Conservation (phyloP, 1,139 yeast genomes). For the Hyphopichia pseudoburtonii region DNA sequence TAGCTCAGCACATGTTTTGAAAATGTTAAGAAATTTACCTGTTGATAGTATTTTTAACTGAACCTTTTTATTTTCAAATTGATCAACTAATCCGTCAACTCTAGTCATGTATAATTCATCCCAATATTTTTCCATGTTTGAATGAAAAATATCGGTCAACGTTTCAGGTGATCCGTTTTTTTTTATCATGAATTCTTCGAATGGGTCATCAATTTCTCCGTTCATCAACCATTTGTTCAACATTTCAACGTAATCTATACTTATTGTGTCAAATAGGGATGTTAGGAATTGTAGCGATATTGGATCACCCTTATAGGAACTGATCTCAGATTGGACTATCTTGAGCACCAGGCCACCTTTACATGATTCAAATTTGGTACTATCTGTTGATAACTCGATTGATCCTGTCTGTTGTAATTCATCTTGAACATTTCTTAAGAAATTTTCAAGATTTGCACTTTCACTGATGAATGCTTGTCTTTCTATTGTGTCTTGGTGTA, state of each 20-base stretch:
- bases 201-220: conserved; percentile 78
- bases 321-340: conserved; percentile 59
- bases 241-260: conserved; percentile 65
- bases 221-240: conserved; percentile 74
- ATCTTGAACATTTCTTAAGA: conserved; percentile 40
- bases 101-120: conserved; percentile 76
- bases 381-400: conserved; percentile 51
- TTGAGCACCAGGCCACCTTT: conserved; percentile 70
- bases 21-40: conserved; percentile 81
- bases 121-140: conserved; percentile 79
- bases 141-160: conserved; percentile 37
- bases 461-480: conserved; percentile 11
- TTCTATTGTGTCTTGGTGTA: conserved; percentile 41
- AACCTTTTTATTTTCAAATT: conserved; percentile 53
- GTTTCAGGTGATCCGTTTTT: conserved; percentile 34
- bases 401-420: conserved; percentile 43
- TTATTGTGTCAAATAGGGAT: conserved; percentile 55
- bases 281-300: conserved; percentile 52
- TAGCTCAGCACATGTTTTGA: conserved; percentile 56
- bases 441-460: conserved; percentile 27
- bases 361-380: conserved; percentile 53
- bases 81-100: conserved; percentile 73
- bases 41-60: conserved; percentile 72
- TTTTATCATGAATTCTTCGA: conserved; percentile 77
- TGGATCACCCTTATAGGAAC: conserved; percentile 65